Evolutionary conservation across 352 stramenopile species (phyloP).

Genomic region (Pythium brassicae): DNA sequence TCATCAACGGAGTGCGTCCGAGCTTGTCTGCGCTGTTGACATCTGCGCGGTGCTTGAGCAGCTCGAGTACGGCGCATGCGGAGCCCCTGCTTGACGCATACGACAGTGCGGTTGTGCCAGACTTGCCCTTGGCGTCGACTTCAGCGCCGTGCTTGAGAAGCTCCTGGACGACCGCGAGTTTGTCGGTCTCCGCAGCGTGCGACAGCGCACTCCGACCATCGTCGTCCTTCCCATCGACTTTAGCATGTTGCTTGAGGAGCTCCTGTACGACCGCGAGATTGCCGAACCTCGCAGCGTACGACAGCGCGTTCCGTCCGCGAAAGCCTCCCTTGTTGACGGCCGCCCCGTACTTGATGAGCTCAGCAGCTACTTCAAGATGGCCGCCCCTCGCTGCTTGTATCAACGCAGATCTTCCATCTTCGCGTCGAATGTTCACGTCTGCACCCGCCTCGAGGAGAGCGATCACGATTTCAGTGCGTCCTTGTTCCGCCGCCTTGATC

Average conservation of each 20-base stretch:
- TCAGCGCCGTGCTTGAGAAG: not conserved
- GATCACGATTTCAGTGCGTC: not conserved
- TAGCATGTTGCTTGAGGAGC: no score
- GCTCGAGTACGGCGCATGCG: not conserved
- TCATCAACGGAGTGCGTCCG: not conserved
- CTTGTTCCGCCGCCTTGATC: not conserved
- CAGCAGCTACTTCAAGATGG: not conserved
- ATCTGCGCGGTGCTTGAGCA: not conserved
- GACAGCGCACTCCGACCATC: not conserved
- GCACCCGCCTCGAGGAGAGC: not conserved
- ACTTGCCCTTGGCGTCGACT: not conserved
- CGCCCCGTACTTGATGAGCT: not conserved
- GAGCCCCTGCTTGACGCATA: not conserved
- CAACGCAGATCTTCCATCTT: not conserved
- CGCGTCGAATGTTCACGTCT: not conserved
- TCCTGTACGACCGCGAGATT: not conserved
- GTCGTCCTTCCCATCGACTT: not conserved
- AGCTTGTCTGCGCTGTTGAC: not conserved
- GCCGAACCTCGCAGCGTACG: not conserved
- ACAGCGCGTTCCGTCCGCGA: no score
- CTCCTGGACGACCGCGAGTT: not conserved
- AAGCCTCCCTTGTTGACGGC: not conserved
- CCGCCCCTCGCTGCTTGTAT: not conserved
- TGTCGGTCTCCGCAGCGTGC: not conserved
- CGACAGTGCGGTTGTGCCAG: not conserved